phyloP scores from a whole-genome alignment of 106 monocot genomes.

The Platanthera guangdongensis region DNA sequence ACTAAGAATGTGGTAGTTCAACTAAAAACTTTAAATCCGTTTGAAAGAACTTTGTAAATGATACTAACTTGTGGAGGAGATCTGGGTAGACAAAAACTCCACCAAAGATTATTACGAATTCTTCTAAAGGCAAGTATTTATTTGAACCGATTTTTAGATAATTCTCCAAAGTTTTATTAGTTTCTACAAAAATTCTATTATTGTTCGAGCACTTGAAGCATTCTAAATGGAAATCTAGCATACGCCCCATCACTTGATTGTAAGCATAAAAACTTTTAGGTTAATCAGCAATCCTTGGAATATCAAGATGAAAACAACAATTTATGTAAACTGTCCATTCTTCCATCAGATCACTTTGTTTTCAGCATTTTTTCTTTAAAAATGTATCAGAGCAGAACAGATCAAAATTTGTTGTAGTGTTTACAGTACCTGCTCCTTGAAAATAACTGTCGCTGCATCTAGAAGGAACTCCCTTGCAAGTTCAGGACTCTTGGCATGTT shows the following conservation, averaged over 20 bases:
- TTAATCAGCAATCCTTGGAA: not conserved
- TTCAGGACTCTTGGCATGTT: slow-evolving; percentile 99
- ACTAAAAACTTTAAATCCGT: not conserved
- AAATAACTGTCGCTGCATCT: slow-evolving; percentile 95
- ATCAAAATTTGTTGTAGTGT: not conserved
- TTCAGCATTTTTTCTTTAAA: not conserved
- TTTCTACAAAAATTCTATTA: not conserved
- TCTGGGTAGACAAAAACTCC: not conserved
- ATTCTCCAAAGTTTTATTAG: not conserved
- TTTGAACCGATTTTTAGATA: not conserved
- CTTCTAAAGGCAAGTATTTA: not conserved
- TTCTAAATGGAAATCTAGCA: not conserved
- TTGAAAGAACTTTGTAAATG: not conserved
- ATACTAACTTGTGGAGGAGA: not conserved
- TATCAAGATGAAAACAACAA: not conserved
- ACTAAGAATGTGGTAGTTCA: no score
- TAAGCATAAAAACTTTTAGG: not conserved
- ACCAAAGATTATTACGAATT: not conserved
- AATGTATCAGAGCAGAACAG: not conserved
- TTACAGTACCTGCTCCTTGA: slow-evolving; percentile 85
- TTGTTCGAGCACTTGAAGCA: not conserved
- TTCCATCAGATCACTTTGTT: not conserved
- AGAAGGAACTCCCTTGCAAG: slow-evolving; percentile 96
- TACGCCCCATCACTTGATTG: not conserved
- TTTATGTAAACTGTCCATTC: not conserved